Evolutionary conservation across 768 basidiomycete genomes (phyloP), one percentile per base, ranked within the genome.

Genomic region (Pilatotrama ljubarskyi): DNA sequence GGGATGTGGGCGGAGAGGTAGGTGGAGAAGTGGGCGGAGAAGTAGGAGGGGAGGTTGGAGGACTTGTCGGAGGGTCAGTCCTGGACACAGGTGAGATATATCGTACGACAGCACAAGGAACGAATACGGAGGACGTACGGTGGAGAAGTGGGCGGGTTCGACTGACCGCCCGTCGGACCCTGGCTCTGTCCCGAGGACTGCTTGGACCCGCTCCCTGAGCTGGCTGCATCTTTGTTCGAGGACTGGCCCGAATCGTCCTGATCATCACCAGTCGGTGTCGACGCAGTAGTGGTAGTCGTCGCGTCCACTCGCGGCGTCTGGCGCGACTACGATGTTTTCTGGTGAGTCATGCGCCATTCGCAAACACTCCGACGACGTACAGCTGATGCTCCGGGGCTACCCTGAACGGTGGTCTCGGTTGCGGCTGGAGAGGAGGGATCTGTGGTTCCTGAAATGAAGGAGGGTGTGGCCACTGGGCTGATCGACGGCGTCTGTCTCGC

Each of bases 401-500:
- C 46, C 29, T 40, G 44, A 2, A 22, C 11, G n/a, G 17, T 26
- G n/a, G 52, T n/a, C 10, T 40, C n/a, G 47, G 35, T 15, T 7
- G 43, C 36, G 18, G 32, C 14, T 10, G 49, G 35, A 32, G 58
- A 53, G 20, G 36, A 35, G 22, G 43, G 8, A 29, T 35, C 35
- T 14, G 46, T 10, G 18, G 41, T 40, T 25, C 24, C 50, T 43
- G 54, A 35, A 40, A 26, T 38, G 46, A 36, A 11, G 20, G 38
- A 13, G 47, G 52, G 26, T 13, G 55, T 57, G 47, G 50, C 50
- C 24, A 36, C 51, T 36, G 55, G 37, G 26, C 24, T 48, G 50
- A 52, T 40, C 18, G 60, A 38, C 15, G 43, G 60, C 36, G 61
- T 47, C 46, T 62, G 61, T 48, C 61, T 56, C 24, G 46, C 48